phyloP scores from a whole-genome alignment of 345 rosid genomes.

The Arabis alpina region DNA sequence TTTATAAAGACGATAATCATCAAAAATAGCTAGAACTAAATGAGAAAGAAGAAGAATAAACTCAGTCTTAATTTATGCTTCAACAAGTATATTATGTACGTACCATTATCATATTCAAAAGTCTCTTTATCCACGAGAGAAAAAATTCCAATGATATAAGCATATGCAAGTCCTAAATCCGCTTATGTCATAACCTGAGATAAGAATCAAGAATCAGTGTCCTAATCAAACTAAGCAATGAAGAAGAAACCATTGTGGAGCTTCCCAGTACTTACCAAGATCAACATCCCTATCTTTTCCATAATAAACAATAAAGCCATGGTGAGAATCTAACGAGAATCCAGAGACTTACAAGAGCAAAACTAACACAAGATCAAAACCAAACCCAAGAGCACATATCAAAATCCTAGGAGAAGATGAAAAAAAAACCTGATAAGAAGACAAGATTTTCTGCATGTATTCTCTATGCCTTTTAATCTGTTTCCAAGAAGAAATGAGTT shows the following conservation, averaged over 20 bases:
- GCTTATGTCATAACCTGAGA: slow-evolving; percentile 85
- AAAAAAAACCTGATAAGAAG: slow-evolving; percentile 22
- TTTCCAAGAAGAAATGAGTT: slow-evolving; percentile 3
- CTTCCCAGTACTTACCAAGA: slow-evolving; percentile 65
- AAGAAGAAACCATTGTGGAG: slow-evolving; percentile 2
- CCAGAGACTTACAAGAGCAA: slow-evolving; percentile 90
- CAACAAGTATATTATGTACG: no score
- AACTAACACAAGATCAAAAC: slow-evolving; percentile 50
- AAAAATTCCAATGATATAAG: slow-evolving; percentile 78
- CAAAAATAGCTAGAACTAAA: no score
- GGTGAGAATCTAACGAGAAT: slow-evolving; percentile 87
- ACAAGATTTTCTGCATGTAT: slow-evolving; percentile 36
- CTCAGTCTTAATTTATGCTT: no score
- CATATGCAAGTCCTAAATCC: slow-evolving; percentile 89
- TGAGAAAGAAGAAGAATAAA: no score
- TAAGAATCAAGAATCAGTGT: slow-evolving; percentile 9
- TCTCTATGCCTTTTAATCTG: slow-evolving; percentile 41
- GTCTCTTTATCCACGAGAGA: slow-evolving; percentile 66
- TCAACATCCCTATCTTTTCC: slow-evolving; percentile 86
- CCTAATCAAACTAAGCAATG: slow-evolving; percentile 19
- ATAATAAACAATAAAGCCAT: slow-evolving; percentile 96
- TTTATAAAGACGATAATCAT: no score
- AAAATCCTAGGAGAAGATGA: no score
- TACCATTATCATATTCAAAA: no score
- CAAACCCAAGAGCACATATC: slow-evolving; percentile 25